phyloP scores from a whole-genome alignment of 768 basidiomycete genomes.

The Rhizopogon vesiculosus region DNA sequence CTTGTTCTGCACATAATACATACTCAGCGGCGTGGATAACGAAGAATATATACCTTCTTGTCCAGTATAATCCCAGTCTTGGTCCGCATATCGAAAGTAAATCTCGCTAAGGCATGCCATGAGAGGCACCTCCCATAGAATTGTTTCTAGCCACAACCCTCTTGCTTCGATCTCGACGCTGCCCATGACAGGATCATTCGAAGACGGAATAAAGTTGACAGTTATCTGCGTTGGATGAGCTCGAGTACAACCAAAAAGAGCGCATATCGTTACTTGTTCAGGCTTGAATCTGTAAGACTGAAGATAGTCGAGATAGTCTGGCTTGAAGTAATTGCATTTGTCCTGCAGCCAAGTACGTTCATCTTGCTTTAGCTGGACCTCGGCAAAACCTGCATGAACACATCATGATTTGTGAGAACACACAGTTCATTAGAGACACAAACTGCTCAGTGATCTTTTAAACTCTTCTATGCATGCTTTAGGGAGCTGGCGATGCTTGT shows the following conservation, averaged over 20 bases:
- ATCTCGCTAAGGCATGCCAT: conserved; percentile 91
- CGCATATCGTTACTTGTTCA: conserved; percentile 23
- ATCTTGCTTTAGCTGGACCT: conserved; percentile 49
- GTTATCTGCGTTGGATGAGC: conserved; percentile 41
- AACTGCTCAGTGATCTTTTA: conserved; percentile 52
- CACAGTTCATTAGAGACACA: conserved; percentile 30
- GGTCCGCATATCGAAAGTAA: conserved; percentile 72
- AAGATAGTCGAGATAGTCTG: conserved; percentile 76
- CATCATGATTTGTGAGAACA: conserved; percentile 34
- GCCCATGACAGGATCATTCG: conserved; percentile 48
- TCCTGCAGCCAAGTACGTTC: conserved; percentile 66
- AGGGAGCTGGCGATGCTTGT: conserved; percentile 59
- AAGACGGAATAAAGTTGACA: conserved; percentile 57
- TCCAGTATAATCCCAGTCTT: conserved; percentile 82
- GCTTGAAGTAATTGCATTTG: conserved; percentile 71
- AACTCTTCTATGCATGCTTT: conserved; percentile 20
- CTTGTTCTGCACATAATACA: conserved; percentile 45
- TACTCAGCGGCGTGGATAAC: background rate
- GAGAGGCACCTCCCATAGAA: conserved; percentile 94
- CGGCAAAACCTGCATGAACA: conserved; percentile 54
- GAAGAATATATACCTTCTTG: conserved; percentile 56
- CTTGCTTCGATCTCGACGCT: conserved; percentile 64
- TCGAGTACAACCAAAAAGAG: background rate
- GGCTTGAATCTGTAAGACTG: conserved; percentile 65
- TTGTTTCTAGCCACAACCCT: conserved; percentile 79